Percentiles rank a stretch among this genome's conserved stretches.
These are phyloP conservation scores for Plantago major DNA, from an alignment of 257 asterid genomes.

Conservation along the genomic window DNA sequence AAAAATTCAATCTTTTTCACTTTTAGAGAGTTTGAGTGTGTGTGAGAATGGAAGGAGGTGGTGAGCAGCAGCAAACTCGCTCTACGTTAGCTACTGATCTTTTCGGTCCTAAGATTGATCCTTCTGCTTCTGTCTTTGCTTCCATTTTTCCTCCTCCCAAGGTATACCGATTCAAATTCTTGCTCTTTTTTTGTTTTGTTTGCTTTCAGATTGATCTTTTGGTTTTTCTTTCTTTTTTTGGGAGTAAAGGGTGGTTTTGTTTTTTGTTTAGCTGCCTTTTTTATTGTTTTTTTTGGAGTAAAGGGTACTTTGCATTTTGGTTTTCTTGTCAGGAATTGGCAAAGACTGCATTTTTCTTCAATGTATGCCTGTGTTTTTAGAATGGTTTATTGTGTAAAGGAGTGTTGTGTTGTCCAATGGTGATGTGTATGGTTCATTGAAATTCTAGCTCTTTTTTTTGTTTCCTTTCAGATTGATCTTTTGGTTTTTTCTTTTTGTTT, in stretches of 20 bases:
- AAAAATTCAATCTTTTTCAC: background rate
- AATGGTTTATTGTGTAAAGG: no score
- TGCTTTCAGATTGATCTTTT: constrained; percentile 1
- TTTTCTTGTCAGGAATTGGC: no score
- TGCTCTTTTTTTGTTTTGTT: background rate
- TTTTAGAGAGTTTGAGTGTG: constrained; percentile 1
- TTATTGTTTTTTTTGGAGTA: background rate
- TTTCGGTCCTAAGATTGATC: constrained; percentile 64
- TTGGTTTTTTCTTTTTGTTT: no score
- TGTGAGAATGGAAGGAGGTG: constrained; percentile 31
- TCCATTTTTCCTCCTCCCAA: constrained; percentile 64
- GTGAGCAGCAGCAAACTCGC: constrained; percentile 57
- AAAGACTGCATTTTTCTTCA: no score
- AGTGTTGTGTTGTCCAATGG: no score
- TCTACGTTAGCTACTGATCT: constrained; percentile 85
- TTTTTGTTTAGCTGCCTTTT: background rate
- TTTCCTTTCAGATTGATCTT: no score
- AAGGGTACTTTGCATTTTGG: no score
- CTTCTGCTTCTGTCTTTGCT: constrained; percentile 50
- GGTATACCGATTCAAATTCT: constrained; percentile 30
- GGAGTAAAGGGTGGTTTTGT: constrained; percentile 9
- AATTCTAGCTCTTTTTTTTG: no score
- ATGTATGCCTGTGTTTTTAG: no score
- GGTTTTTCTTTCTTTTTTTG: no score
- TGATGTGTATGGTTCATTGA: no score